These are phyloP conservation scores for Stereocaulon alpinum DNA, from an alignment of 495 filamentous ascomycete species.

Conservation along the genomic window DNA sequence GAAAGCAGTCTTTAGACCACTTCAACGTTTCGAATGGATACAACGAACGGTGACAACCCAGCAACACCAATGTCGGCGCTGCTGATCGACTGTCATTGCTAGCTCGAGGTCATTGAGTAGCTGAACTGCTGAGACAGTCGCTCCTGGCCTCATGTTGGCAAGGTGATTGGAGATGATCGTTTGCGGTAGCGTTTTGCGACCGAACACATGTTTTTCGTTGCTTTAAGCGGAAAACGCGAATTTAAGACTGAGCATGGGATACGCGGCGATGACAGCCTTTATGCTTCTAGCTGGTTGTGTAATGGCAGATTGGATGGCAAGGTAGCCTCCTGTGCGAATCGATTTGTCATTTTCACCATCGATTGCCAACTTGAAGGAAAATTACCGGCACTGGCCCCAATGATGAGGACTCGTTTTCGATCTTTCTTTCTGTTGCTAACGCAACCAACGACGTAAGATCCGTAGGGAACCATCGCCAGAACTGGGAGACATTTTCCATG, in stretches of 20 bases:
- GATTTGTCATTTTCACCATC: no score
- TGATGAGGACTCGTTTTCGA: not conserved
- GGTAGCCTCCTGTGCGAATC: not conserved
- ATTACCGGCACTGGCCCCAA: not conserved
- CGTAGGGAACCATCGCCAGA: not conserved
- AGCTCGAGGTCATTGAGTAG: not conserved
- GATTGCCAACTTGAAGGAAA: no score
- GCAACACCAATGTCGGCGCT: not conserved
- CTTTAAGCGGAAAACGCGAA: not conserved
- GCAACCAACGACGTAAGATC: not conserved
- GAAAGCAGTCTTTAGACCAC: not conserved
- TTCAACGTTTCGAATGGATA: not conserved
- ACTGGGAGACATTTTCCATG: not conserved
- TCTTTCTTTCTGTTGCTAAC: not conserved
- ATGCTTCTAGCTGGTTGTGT: not conserved
- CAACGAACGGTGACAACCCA: not conserved
- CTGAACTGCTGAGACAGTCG: not conserved
- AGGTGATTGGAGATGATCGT: not conserved
- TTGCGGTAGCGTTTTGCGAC: not conserved
- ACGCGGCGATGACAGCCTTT: not conserved
- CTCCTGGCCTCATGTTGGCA: not conserved
- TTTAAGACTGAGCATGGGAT: not conserved
- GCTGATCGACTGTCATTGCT: not conserved
- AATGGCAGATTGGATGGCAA: not conserved
- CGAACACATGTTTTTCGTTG: not conserved